phyloP scores from a whole-genome alignment of 495 filamentous ascomycete genomes.

The Podospora pseudoanserina region DNA sequence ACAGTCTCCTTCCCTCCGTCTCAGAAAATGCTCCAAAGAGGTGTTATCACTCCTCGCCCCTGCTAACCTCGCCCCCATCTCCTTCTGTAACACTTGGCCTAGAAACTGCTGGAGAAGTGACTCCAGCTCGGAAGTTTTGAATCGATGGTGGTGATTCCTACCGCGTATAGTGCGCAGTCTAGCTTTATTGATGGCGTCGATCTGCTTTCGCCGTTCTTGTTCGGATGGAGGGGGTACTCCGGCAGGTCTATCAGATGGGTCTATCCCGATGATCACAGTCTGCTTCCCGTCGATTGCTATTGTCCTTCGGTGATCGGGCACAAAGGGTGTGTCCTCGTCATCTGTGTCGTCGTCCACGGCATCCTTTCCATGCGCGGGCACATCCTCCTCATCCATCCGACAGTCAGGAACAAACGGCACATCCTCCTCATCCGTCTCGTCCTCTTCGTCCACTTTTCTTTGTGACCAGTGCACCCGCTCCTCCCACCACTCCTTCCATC shows the following conservation, averaged over 20 bases:
- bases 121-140: background rate
- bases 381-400: background rate
- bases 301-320: background rate
- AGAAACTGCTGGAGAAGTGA: conserved; percentile 17
- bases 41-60: conserved; percentile 1
- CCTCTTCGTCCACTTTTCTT: background rate
- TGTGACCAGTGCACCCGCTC: background rate
- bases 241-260: too few species aligned
- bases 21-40: conserved; percentile 30
- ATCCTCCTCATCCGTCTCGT: background rate
- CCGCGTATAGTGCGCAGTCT: background rate
- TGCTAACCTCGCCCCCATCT: background rate
- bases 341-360: background rate
- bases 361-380: background rate
- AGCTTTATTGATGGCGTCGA: background rate
- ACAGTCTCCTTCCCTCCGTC: conserved; percentile 33
- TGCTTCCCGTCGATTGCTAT: background rate
- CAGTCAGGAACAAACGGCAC: background rate
- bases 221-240: too few species aligned
- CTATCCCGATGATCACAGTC: background rate
- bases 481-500: background rate
- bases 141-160: background rate
- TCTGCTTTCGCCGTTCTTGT: background rate
- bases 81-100: conserved; percentile 17
- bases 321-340: background rate